Evolutionary conservation across 805 yeast species (phyloP).

Genomic region (Pichia occidentalis): DNA sequence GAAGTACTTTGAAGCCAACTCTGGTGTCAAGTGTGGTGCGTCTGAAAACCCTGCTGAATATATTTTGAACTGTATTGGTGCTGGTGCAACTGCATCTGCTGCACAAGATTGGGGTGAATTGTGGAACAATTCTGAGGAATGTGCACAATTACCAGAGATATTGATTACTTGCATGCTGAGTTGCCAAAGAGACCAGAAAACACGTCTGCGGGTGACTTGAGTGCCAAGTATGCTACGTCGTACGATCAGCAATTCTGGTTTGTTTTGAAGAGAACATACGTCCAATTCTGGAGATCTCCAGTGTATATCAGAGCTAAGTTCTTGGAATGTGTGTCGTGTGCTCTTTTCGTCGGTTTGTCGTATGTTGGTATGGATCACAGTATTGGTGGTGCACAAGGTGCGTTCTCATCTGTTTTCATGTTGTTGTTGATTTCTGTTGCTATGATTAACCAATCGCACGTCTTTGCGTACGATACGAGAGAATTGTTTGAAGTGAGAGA

Average conservation of each 20-base stretch:
- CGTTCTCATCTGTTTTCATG: constrained; percentile 45
- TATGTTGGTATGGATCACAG: constrained; percentile 54
- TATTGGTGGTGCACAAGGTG: constrained; percentile 52
- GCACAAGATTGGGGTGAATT: constrained; percentile 55
- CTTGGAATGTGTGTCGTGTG: constrained; percentile 33
- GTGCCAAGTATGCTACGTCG: constrained; percentile 37
- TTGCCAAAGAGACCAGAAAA: constrained; percentile 23
- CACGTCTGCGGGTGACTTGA: constrained; percentile 15
- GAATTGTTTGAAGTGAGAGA: constrained; percentile 68
- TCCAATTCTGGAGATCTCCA: constrained; percentile 44
- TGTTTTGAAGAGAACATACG: constrained; percentile 34
- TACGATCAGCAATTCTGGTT: constrained; percentile 33
- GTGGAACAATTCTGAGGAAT: constrained; percentile 42
- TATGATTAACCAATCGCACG: constrained; percentile 59
- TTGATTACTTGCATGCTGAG: constrained; percentile 25
- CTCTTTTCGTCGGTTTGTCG: constrained; percentile 60
- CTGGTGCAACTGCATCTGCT: constrained; percentile 68
- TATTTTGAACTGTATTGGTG: constrained; percentile 70
- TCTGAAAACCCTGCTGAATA: constrained; percentile 73
- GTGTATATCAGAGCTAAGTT: constrained; percentile 44
- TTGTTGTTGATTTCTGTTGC: constrained; percentile 54
- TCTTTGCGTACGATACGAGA: constrained; percentile 51
- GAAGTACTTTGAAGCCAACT: constrained; percentile 41
- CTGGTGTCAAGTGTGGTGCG: constrained; percentile 60
- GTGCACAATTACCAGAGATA: constrained; percentile 21